Evolutionary conservation across 257 asterid species (phyloP), one percentile per base, ranked within the genome.

Genomic region (Salvia miltiorrhiza): DNA sequence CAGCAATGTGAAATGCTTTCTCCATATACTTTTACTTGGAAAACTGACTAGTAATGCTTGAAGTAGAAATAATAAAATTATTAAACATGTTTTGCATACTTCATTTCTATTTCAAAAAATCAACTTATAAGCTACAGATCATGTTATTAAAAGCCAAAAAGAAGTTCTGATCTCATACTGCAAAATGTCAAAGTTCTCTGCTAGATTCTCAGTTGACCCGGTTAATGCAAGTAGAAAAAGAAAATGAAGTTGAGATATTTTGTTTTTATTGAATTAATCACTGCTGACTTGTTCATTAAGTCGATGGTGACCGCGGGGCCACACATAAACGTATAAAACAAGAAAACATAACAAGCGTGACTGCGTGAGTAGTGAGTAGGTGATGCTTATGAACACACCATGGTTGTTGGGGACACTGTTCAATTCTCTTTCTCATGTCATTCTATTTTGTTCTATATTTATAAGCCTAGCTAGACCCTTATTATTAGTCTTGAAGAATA

Each of bases 231-330:
- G 41, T 49, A n/a, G 37, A 16, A 35, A 50, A 32, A 5, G 13
- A 32, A 4, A 37, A 11, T 68, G 10, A 52, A 53, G 48, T 24
- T 37, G 23, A 58, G 67, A 67, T 21, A 2, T 12, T 23, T 50
- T 12, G 33, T 6, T 30, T 16, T 47, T 16, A 71, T 74, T 20
- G 37, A 67, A 73, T 73, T 45, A 35, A 73, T 20, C 64, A 77
- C 54, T 2, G 82, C 40, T 44, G 78, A 74, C 72, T 76, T 32
- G 33, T 44, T 47, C 72, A 12, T n/a, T n/a, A 49, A 70, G 76
- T 79, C 63, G 76, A 52, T 65, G 62, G 23, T 23, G 33, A 26
- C n/a, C n/a, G n/a, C 74, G 81, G 84, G 75, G 56, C 84, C 82
- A 35, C 71, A 20, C 1, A 45, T n/a, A 53, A 35, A 53, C 63